phyloP scores from a whole-genome alignment of 2,329 filamentous ascomycete genomes.

The Huntiella savannae region DNA sequence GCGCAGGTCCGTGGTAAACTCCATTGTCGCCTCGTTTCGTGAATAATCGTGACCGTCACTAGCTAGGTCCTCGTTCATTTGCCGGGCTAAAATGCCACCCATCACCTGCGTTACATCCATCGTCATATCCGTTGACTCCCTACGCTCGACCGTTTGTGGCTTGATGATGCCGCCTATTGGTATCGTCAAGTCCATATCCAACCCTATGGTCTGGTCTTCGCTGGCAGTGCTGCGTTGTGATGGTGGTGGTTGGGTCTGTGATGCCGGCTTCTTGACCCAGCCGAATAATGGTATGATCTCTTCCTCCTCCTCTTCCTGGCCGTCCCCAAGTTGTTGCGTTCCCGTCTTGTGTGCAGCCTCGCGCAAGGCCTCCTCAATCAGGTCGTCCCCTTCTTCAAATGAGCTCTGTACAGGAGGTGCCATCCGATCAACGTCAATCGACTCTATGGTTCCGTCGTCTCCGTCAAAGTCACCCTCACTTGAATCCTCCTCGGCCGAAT shows the following conservation, averaged over 20 bases:
- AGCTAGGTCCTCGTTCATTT: slow-evolving; percentile 13
- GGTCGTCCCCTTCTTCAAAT: slow-evolving; percentile 43
- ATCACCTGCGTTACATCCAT: slow-evolving; percentile 85
- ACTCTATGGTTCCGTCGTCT: slow-evolving; percentile 65
- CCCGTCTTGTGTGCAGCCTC: slow-evolving; percentile 59
- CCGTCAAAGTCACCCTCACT: slow-evolving; percentile 38
- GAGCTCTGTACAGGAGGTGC: slow-evolving; percentile 50
- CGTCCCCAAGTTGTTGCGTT: slow-evolving; percentile 44
- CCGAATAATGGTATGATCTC: slow-evolving; percentile 61
- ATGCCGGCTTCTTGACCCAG: slow-evolving; percentile 41
- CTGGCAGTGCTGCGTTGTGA: neutral
- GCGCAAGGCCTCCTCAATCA: slow-evolving; percentile 55
- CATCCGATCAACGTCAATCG: slow-evolving; percentile 59
- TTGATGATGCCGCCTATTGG: slow-evolving; percentile 29
- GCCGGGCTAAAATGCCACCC: slow-evolving; percentile 51
- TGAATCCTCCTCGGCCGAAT: slow-evolving; percentile 33
- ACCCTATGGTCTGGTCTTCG: slow-evolving; percentile 20
- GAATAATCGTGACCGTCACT: slow-evolving; percentile 19
- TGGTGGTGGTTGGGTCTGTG: neutral
- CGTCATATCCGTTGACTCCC: slow-evolving; percentile 65
- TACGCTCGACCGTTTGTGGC: slow-evolving; percentile 18
- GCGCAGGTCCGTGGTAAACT: slow-evolving; percentile 63
- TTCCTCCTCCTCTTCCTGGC: slow-evolving; percentile 41
- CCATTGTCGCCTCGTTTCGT: slow-evolving; percentile 47
- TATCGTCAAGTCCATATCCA: slow-evolving; percentile 37